Base-by-base conservation (phyloP, 176 grass and related monocot species). In the Aegilops speltoides region DNA sequence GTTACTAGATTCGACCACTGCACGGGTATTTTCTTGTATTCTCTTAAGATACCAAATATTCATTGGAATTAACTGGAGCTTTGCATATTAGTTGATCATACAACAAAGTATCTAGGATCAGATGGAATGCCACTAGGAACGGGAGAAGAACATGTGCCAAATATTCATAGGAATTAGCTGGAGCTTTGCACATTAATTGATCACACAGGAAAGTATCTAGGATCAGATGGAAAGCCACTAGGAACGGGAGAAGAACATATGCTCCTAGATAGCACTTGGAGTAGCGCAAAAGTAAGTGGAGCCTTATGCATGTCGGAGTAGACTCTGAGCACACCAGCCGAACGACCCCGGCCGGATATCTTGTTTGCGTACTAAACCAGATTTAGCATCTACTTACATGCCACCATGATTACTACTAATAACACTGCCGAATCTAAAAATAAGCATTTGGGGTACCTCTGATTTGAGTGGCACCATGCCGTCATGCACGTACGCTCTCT, bases 171-270 rank as follows among this genome's bases (percentile, higher is more conserved):
- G 88, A 76, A 82, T 70, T 77, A 29, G 6, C 57, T 65, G 46
- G 29, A 57, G 33, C 79, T 87, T 85, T 85, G 77, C 69, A 89
- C 45, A 52, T 33, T 65, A 65, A 56, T 23, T 73, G 24, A 67
- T 84, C 68, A 74, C 74, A 43, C 79, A 64, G 64, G 38, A 71
- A 78, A 54, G 65, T 65, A 37, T 26, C 84, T 87, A 72, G 79
- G 84, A 78, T 78, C 52, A 34, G 69, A 81, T 90, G 43, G 83
- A 86, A 83, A 83, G 24, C 40, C 84, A 90, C 89, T 90, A 79
- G 25, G 10, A 83, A 83, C 19, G 31, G 50, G 40, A 65, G 79
- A 65, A 78, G 89, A 83, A 90, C 74, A 67, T 87, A 90, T 90
- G 79, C 89, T 78, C 43, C 25, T n/a, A 56, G 37, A 65, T 20